These are phyloP conservation scores for Pythium pyrilobum DNA, from an alignment of 352 stramenopile genomes.

Conservation along the genomic window DNA sequence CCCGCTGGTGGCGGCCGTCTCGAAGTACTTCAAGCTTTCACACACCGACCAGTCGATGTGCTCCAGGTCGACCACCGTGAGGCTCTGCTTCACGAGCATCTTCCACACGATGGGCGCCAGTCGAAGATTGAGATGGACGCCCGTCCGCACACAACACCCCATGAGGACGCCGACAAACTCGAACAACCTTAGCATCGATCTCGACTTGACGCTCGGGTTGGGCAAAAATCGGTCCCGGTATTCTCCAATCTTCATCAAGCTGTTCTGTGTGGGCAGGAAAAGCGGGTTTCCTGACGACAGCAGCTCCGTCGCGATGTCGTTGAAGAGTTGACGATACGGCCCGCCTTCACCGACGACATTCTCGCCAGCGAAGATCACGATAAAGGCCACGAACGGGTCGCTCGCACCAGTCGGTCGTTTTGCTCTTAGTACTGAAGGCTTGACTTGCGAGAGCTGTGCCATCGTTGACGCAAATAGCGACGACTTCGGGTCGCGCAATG, in stretches of 20 bases:
- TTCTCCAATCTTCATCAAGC: slow-evolving; percentile 60
- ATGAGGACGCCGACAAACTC: slow-evolving; percentile 77
- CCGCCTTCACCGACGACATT: slow-evolving; percentile 78
- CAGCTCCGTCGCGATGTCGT: slow-evolving; percentile 69
- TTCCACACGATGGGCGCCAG: slow-evolving; percentile 77
- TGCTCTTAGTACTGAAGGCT: slow-evolving; percentile 42
- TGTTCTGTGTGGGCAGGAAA: slow-evolving; percentile 75
- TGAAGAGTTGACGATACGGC: slow-evolving; percentile 76
- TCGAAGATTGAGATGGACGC: slow-evolving; percentile 64
- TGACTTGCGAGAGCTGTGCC: slow-evolving; percentile 42
- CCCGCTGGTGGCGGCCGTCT: slow-evolving; percentile 12
- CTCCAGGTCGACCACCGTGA: slow-evolving; percentile 51
- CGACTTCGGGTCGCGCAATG: slow-evolving; percentile 36
- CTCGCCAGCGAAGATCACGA: slow-evolving; percentile 69
- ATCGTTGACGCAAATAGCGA: slow-evolving; percentile 71
- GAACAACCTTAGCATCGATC: slow-evolving; percentile 58
- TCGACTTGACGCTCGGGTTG: slow-evolving; percentile 47
- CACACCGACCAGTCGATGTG: slow-evolving; percentile 43
- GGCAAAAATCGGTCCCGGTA: slow-evolving; percentile 65
- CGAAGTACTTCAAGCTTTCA: slow-evolving; percentile 28
- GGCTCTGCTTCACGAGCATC: slow-evolving; percentile 69
- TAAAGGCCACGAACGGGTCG: slow-evolving; percentile 79
- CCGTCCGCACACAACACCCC: slow-evolving; percentile 74
- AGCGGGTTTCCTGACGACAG: slow-evolving; percentile 38
- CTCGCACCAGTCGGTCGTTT: slow-evolving; percentile 73